Percentiles rank a stretch among this genome's conserved stretches.
Evolutionary conservation across 352 stramenopile genomes (phyloP).

Genomic region (Phytopythium boreale): DNA sequence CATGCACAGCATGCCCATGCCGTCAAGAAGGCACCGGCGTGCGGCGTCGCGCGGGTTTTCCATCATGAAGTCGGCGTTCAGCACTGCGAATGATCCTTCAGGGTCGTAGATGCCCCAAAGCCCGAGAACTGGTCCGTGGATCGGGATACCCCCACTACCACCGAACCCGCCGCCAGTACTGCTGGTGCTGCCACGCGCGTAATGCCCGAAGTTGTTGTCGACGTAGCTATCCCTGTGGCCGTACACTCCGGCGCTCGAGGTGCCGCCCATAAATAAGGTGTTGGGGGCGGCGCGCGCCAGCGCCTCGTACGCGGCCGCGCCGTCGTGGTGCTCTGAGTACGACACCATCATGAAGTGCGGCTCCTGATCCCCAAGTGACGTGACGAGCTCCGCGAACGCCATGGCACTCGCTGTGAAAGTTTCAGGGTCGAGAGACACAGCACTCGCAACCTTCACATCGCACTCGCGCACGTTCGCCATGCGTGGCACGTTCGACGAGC

Average conservation of each 20-base stretch:
- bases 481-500: constrained; percentile 6
- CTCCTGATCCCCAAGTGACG: constrained; percentile 47
- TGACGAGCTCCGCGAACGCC: constrained; percentile 59
- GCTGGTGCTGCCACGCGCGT: constrained; percentile 21
- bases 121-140: constrained; percentile 39
- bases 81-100: constrained; percentile 75
- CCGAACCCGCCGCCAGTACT: constrained; percentile 17
- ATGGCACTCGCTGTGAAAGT: constrained; percentile 45
- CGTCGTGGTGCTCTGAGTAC: constrained; percentile 67
- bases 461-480: constrained; percentile 24
- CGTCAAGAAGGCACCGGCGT: constrained; percentile 53
- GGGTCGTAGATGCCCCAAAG: constrained; percentile 84
- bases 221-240: constrained; percentile 16
- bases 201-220: constrained; percentile 11
- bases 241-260: constrained; percentile 66
- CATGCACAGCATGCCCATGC: constrained; percentile 72
- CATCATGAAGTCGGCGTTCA: constrained; percentile 59
- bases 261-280: constrained; percentile 81
- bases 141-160: constrained; percentile 10
- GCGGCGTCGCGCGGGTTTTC: constrained; percentile 66
- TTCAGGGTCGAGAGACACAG: constrained; percentile 60
- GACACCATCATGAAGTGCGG: constrained; percentile 81
- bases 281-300: constrained; percentile 58
- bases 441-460: constrained; percentile 72
- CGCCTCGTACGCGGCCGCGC: constrained; percentile 50